Conservation (phyloP, 345 rosid genomes). For the Eucalyptus rudis region DNA sequence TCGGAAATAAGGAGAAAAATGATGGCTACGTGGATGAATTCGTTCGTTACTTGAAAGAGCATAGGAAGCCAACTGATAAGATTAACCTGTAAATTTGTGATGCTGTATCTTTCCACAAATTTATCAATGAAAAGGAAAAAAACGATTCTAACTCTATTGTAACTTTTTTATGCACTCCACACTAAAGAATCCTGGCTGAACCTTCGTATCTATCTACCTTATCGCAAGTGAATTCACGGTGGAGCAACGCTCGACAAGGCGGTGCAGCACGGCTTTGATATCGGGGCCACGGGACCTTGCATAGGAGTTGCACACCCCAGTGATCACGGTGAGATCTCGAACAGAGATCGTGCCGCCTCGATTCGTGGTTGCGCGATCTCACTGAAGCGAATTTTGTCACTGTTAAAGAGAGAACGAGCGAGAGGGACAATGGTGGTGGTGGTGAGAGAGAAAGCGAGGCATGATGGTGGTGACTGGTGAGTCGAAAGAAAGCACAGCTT, state of each 20-base stretch:
- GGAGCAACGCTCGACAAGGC: neutral
- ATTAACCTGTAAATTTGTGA: neutral
- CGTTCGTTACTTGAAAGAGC: neutral
- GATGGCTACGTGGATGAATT: neutral
- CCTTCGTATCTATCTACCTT: rapidly evolving
- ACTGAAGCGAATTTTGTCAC: neutral
- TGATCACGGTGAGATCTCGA: neutral
- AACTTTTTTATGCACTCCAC: neutral
- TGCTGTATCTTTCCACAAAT: neutral
- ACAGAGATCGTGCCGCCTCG: neutral
- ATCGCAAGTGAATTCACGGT: neutral
- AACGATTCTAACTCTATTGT: neutral
- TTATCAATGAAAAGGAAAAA: neutral
- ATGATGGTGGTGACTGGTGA: neutral
- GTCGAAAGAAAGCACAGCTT: neutral
- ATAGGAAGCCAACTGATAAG: neutral
- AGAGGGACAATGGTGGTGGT: neutral
- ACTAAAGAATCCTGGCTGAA: neutral
- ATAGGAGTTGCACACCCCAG: neutral
- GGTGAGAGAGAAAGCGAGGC: neutral
- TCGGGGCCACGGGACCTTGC: neutral
- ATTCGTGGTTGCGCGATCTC: neutral
- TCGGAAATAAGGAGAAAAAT: neutral
- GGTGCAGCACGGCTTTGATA: rapidly evolving
- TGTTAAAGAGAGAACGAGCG: neutral